Percentiles rank a stretch among this genome's conserved stretches.
phyloP scores from a whole-genome alignment of 2,329 filamentous ascomycete species.

The Aspergillus sclerotialis region DNA sequence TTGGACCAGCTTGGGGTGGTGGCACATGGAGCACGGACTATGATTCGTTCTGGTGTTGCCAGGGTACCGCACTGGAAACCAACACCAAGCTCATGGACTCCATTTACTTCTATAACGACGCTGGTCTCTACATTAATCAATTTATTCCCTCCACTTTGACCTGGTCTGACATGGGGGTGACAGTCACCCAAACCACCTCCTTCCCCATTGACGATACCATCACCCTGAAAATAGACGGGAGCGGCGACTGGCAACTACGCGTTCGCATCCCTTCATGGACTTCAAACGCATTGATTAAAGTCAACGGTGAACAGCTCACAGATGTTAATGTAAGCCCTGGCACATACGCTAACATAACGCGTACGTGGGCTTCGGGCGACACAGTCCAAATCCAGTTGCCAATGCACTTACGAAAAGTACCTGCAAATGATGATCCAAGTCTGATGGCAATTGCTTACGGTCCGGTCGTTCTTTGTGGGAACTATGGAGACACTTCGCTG shows the following conservation, averaged over 20 bases:
- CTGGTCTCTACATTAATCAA: slow-evolving; percentile 43
- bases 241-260: slow-evolving; percentile 26
- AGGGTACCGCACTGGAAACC: slow-evolving; percentile 46
- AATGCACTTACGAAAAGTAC: slow-evolving; percentile 37
- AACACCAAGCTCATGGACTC: slow-evolving; percentile 51
- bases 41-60: slow-evolving; percentile 49
- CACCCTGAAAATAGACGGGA: slow-evolving; percentile 25
- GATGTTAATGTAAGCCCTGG: slow-evolving; percentile 17
- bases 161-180: slow-evolving; percentile 38
- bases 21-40: slow-evolving; percentile 51
- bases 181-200: slow-evolving; percentile 37
- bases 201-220: slow-evolving; percentile 39
- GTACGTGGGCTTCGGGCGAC: slow-evolving; percentile 41
- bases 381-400: slow-evolving; percentile 39
- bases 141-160: slow-evolving; percentile 42
- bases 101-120: slow-evolving; percentile 42
- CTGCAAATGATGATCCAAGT: slow-evolving; percentile 42
- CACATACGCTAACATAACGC: slow-evolving; percentile 26
- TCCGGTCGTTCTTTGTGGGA: slow-evolving; percentile 39
- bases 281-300: slow-evolving; percentile 27
- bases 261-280: slow-evolving; percentile 47
- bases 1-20: slow-evolving; percentile 49
- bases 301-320: slow-evolving; percentile 34
- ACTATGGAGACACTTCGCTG: slow-evolving; percentile 33
- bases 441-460: slow-evolving; percentile 44